These are phyloP conservation scores for Flaveria brownii DNA, from an alignment of 129 eudicot genomes.

Conservation along the genomic window DNA sequence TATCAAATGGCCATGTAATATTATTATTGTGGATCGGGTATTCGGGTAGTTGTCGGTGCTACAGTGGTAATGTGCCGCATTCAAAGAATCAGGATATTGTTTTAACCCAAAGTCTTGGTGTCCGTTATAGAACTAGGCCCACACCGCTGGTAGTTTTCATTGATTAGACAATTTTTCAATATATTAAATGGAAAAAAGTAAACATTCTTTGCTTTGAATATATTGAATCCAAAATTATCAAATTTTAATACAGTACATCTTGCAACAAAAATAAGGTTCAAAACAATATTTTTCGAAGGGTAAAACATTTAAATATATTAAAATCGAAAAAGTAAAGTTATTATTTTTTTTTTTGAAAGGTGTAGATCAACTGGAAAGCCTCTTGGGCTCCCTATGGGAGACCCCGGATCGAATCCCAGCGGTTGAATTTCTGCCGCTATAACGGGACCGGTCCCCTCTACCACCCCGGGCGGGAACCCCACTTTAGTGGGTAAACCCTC, in stretches of 20 bases:
- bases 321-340: neutral
- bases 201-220: too few species aligned
- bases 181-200: too few species aligned
- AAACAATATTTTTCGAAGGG: neutral
- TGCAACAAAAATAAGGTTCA: neutral
- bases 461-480: too few species aligned
- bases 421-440: too few species aligned
- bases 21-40: neutral
- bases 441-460: too few species aligned
- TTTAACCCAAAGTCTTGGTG: neutral
- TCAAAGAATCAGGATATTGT: neutral
- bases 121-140: constrained; percentile 6
- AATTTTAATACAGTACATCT: neutral
- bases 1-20: constrained; percentile 1
- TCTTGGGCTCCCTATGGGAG: too few species aligned
- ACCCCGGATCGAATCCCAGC: too few species aligned
- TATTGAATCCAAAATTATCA: too few species aligned
- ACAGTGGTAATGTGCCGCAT: neutral
- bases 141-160: neutral
- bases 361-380: too few species aligned
- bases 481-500: too few species aligned
- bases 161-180: neutral
- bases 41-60: neutral
- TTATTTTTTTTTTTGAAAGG: too few species aligned
- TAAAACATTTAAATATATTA: neutral